Percentiles rank a stretch among this genome's conserved stretches.
phyloP scores from a whole-genome alignment of 129 eudicot species.

The Solidago caesia region DNA sequence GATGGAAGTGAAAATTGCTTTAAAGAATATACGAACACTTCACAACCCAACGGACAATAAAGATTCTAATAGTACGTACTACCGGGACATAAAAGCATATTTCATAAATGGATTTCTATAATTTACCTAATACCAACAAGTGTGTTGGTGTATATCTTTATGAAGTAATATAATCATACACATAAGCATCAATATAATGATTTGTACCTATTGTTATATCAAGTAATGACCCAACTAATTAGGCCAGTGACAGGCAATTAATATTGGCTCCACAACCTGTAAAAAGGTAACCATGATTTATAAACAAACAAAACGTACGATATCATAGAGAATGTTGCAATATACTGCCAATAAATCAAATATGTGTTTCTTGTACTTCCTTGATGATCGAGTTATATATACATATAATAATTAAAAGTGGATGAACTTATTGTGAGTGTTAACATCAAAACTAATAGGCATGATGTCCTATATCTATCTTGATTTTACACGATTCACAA shows the following conservation, averaged over 20 bases:
- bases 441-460: not conserved
- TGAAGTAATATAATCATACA: constrained; percentile 12
- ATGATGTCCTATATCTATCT: no score
- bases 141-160: constrained; percentile 5
- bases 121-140: constrained; percentile 14
- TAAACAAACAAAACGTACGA: constrained; percentile 23
- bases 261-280: constrained; percentile 35
- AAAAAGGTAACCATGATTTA: constrained; percentile 11
- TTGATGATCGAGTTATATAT: not conserved
- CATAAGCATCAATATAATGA: constrained; percentile 20
- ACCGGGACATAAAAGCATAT: constrained; percentile 13
- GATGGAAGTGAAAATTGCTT: not conserved
- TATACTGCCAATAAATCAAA: constrained; percentile 1
- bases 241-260: constrained; percentile 24
- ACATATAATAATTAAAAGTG: not conserved
- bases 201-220: constrained; percentile 23
- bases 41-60: constrained; percentile 10
- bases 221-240: constrained; percentile 25
- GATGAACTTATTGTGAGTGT: constrained; percentile 3
- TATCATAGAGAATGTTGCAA: constrained; percentile 3
- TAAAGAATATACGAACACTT: not conserved
- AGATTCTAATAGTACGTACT: constrained; percentile 24
- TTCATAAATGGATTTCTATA: constrained; percentile 15
- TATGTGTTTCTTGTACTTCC: not conserved
- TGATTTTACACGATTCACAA: constrained; percentile 20